Base-by-base conservation (phyloP, 1,284 basidiomycete genomes). In the Malassezia pachydermatis region DNA sequence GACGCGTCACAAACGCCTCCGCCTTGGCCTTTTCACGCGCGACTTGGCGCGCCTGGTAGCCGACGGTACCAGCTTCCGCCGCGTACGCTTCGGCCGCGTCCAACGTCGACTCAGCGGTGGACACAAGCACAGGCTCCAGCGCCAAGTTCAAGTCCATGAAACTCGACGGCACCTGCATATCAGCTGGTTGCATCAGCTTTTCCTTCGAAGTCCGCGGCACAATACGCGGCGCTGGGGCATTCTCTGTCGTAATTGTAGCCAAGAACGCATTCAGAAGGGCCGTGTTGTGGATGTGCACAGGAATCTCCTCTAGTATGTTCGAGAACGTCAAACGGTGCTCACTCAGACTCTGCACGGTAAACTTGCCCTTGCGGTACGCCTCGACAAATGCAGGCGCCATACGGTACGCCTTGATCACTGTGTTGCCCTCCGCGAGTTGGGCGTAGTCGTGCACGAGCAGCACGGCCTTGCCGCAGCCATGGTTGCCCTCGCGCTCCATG, bases 31-130 rank as follows among this genome's bases (percentile, higher is more conserved):
- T 84, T 74, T 96, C 92, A 38, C 92, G 80, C 20, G 83, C 84
- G 63, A 95, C 88, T 73, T 95, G 89, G 51, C 92, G 83, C 39
- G 80, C 78, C 66, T 90, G 78, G 78, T 90, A 98, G 41, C 86
- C 88, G 50, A 95, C 80, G 73, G 95, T 95, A 57, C 88, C 68
- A 6, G 65, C 60, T 48, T 71, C 68, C 17, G 62, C 54, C 32
- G 65, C 53, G 54, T 66, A 62, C 44, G 64, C 59, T 48, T 71
- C 68, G 41, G 70, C 53, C 25, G 66, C 56, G 39, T 71, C 68
- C 24, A 71, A 58, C 23, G 67, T 68, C 27, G 63, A 54, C 53
- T 71, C 68, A 41, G 67, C 57, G 36, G 61, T 58, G 2, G 68
- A 68, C 22, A 67, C 63, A 14, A 71, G 63, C 19, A 71, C 66